Evolutionary conservation across 176 grass and related monocot genomes (phyloP).

Genomic region (Rhynchospora tenuis): DNA sequence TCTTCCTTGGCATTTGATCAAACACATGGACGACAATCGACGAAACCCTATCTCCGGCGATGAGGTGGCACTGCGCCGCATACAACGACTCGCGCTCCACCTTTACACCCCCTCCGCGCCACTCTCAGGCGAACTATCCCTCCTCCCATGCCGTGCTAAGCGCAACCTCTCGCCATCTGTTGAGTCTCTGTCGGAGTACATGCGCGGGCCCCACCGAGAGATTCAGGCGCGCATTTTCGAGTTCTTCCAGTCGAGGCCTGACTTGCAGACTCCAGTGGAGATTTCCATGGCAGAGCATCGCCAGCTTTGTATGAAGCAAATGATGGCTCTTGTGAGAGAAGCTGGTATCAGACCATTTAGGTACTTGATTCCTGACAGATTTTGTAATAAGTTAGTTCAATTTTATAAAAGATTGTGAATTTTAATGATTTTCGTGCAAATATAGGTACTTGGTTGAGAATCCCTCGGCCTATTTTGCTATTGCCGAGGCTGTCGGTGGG

Average conservation of each 20-base stretch:
- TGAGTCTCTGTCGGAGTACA: slow-evolving; percentile 40
- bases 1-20: slow-evolving; percentile 19
- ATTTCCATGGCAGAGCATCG: slow-evolving; percentile 58
- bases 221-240: slow-evolving; percentile 59
- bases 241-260: slow-evolving; percentile 55
- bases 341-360: slow-evolving; percentile 78
- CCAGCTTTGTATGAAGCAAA: slow-evolving; percentile 82
- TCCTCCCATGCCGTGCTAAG: slow-evolving; percentile 39
- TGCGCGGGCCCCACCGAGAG: slow-evolving; percentile 39
- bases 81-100: slow-evolving; percentile 49
- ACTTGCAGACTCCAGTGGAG: slow-evolving; percentile 88
- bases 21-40: slow-evolving; percentile 17
- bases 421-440: not conserved
- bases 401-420: not conserved
- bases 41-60: slow-evolving; percentile 8
- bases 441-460: slow-evolving; percentile 31
- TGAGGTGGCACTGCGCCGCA: slow-evolving; percentile 36
- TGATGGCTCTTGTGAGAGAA: slow-evolving; percentile 65
- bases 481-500: slow-evolving; percentile 74
- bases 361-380: slow-evolving; percentile 18
- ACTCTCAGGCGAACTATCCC: slow-evolving; percentile 3
- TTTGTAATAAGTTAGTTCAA: not conserved
- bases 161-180: slow-evolving; percentile 35
- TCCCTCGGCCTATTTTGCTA: slow-evolving; percentile 65
- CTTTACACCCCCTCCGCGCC: slow-evolving; percentile 29